Evolutionary conservation across 1,284 basidiomycete species (phyloP), one percentile per base, ranked within the genome.

Genomic region (Pseudozyma tsukubaensis): DNA sequence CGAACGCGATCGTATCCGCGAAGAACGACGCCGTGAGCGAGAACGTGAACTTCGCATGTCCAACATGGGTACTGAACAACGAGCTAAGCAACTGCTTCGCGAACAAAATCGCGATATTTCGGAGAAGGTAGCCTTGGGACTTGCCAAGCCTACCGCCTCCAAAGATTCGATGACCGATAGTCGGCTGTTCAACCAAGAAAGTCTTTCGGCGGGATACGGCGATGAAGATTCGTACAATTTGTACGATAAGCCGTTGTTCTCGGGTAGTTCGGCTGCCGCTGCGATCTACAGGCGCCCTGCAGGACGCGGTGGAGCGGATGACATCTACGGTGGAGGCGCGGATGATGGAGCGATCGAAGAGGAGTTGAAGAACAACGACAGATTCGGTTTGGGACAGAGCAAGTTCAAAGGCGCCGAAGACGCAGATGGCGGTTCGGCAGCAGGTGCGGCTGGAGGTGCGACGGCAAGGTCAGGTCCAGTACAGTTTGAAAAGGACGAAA

Each of bases 31-130:
- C 80, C 89, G 91, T 62, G 94, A 99, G 84, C 90, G 95, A 37
- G 95, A 99, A 87, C 91, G 96, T 55, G 96, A 99, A 86, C 90
- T 99, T 91, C 89, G 97, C 64, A 97, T 99, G 94, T 94, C 90
- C 86, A 98, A 98, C 83, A 99, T 99, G 97, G 97, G 97, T 39
- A 91, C 91, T 37, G 97, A 99, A 86, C 92, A 94, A 84, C 90
- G 97, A 7, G 94, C 97, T 24, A 97, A 97, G 87, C 91, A 94
- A 88, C 88, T 99, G 59, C 94, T 95, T 24, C 90, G 92, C 86
- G 97, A 68, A 83, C 94, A 94, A 87, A 97, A 99, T 85, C 92
- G 97, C 79, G 97, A 99, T 83, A 97, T 99, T 51, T 98, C 96
- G 0, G 97, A 99, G 86, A 99, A 99, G 88, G 92, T 99, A 59